Percentiles rank a stretch among this genome's conserved stretches.
These are phyloP conservation scores for Emmonsiellopsis sp. DNA, from an alignment of 2,329 filamentous ascomycete species.

Conservation along the genomic window DNA sequence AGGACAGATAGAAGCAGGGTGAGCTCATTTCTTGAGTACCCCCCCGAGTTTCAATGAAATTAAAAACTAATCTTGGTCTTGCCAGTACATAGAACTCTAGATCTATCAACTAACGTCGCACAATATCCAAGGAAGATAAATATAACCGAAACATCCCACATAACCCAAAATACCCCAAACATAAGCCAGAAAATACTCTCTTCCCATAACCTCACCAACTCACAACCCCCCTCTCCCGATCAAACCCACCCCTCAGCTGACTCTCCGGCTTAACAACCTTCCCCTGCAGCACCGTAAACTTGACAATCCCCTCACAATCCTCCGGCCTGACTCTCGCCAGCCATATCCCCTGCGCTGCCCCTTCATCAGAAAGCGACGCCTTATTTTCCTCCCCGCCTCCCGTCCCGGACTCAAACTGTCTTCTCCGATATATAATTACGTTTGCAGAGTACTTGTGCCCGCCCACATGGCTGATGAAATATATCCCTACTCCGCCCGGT, in stretches of 20 bases:
- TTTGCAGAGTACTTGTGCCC: conserved; percentile 97
- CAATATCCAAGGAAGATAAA: too few relatives aligned
- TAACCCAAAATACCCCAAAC: neutral
- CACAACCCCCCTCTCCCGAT: conserved; percentile 66
- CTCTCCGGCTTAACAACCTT: conserved; percentile 85
- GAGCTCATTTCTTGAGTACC: too few relatives aligned
- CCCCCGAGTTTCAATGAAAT: too few relatives aligned
- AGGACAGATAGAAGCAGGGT: too few relatives aligned
- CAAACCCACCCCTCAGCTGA: conserved; percentile 84
- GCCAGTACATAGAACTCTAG: too few relatives aligned
- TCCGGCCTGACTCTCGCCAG: conserved; percentile 74
- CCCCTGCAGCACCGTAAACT: conserved; percentile 82
- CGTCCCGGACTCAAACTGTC: conserved; percentile 21
- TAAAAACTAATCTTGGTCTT: too few relatives aligned
- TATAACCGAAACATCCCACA: neutral
- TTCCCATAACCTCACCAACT: conserved; percentile 59
- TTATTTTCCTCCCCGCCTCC: conserved; percentile 20
- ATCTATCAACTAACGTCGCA: too few relatives aligned
- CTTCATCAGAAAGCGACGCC: conserved; percentile 31
- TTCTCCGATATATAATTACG: conserved; percentile 76
- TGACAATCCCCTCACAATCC: conserved; percentile 86
- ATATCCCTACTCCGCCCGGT: conserved; percentile 86
- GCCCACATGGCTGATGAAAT: conserved; percentile 93
- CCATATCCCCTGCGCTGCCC: conserved; percentile 87
- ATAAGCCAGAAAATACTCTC: neutral